These are phyloP conservation scores for Botrytis deweyae DNA, from an alignment of 2,329 filamentous ascomycete species.

Conservation along the genomic window DNA sequence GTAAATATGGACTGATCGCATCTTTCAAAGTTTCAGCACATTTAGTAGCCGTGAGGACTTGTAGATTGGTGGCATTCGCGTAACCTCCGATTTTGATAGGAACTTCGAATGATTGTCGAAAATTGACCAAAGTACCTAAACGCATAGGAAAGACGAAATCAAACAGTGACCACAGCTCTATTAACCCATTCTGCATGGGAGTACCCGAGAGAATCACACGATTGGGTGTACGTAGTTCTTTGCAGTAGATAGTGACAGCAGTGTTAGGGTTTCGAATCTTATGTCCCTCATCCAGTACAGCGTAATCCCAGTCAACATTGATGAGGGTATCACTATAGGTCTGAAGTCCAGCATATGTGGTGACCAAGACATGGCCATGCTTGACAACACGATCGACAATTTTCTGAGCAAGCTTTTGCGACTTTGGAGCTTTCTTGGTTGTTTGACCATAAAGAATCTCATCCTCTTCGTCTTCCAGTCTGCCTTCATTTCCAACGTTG, in stretches of 20 bases:
- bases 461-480: slow-evolving; percentile 54
- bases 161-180: slow-evolving; percentile 94
- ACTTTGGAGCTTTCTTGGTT: slow-evolving; percentile 49
- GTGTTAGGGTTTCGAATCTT: slow-evolving; percentile 98
- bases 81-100: slow-evolving; percentile 93
- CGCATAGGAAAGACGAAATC: slow-evolving; percentile 98
- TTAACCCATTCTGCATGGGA: slow-evolving; percentile 95
- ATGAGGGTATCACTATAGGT: slow-evolving; percentile 83
- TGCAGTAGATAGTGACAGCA: slow-evolving; percentile 91
- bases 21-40: slow-evolving; percentile 94
- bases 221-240: slow-evolving; percentile 86
- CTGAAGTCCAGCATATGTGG: slow-evolving; percentile 93
- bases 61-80: slow-evolving; percentile 88
- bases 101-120: slow-evolving; percentile 87
- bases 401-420: slow-evolving; percentile 68
- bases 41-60: slow-evolving; percentile 91
- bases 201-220: slow-evolving; percentile 93
- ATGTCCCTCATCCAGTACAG: slow-evolving; percentile 93
- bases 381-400: slow-evolving; percentile 80
- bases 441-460: slow-evolving; percentile 43
- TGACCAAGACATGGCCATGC: slow-evolving; percentile 90
- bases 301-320: slow-evolving; percentile 86
- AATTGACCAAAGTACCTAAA: slow-evolving; percentile 85
- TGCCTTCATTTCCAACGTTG: slow-evolving; percentile 67
- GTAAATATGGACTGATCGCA: slow-evolving; percentile 86